Evolutionary conservation across 2,329 filamentous ascomycete species (phyloP), one percentile per base, ranked within the genome.

Genomic region (Pestalotiopsis sp.): DNA sequence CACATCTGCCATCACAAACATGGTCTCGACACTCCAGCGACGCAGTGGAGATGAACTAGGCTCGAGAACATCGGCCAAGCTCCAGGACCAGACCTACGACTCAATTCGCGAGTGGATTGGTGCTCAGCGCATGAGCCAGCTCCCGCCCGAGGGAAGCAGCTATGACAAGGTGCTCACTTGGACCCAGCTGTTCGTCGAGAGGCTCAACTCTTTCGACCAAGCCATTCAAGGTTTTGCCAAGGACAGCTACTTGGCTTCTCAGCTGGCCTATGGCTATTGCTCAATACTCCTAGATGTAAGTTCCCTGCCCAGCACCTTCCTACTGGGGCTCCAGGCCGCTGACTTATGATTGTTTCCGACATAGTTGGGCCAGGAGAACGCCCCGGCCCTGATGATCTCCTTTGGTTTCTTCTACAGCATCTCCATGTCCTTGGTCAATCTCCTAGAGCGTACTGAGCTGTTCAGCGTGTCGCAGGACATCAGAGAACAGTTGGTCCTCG

Each of bases 121-220:
- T 13, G 66, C 73, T 11, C 74, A 82, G 71, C 79, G 81, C 17
- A 77, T 82, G 78, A 78, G 74, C 66, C 74, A 78, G 57, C 70
- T 82, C 20, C 81, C 81, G 0, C 75, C 80, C 0, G 80, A 82
- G 68, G 81, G 81, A 41, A 81, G 80, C 71, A 77, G 74, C 67
- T 81, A 81, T 64, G 81, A 82, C 69, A 81, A 80, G 67, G 80
- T 81, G 2, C 72, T 82, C 12, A 73, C 75, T 2, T 82, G 80
- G 80, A 79, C 81, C 0, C 75, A 78, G 67, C 72, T 82, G 0
- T 82, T 82, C 52, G 72, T 80, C 17, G 79, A 80, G 41, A 71
- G 79, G 7, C 66, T 82, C 25, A 76, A 81, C 66, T 77, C 76
- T 2, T 82, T 82, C 57, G 78, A 81, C 61, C 39, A 73, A 11